These are phyloP conservation scores for Tetrapisispora fleetii DNA, from an alignment of 805 yeast genomes.

Conservation along the genomic window DNA sequence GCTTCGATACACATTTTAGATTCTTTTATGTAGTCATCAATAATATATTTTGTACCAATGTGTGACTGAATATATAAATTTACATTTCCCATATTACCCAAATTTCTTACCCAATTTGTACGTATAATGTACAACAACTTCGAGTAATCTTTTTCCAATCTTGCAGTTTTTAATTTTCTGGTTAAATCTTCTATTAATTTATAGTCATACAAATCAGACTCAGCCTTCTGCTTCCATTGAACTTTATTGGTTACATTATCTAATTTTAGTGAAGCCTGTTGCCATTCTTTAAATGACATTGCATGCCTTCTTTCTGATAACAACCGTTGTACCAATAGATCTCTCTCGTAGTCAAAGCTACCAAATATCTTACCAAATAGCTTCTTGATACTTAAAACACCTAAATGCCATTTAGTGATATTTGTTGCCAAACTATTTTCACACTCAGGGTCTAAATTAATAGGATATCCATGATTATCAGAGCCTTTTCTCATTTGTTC, in stretches of 20 bases:
- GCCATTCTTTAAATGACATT: slow-evolving; percentile 53
- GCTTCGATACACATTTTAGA: slow-evolving; percentile 41
- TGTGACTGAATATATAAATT: slow-evolving; percentile 65
- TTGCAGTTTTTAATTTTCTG: slow-evolving; percentile 46
- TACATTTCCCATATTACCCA: slow-evolving; percentile 80
- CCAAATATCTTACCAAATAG: background rate
- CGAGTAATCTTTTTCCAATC: slow-evolving; percentile 49
- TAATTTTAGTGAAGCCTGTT: slow-evolving; percentile 45
- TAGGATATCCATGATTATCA: slow-evolving; percentile 2
- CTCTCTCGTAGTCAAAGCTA: slow-evolving; percentile 21
- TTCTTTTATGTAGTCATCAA: slow-evolving; percentile 74
- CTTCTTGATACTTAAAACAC: background rate
- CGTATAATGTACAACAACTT: slow-evolving; percentile 63
- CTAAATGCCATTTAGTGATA: background rate
- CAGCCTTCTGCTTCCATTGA: slow-evolving; percentile 57
- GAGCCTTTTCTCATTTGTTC: background rate
- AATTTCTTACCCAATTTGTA: slow-evolving; percentile 72
- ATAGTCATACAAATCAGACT: slow-evolving; percentile 62
- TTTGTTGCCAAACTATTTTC: background rate
- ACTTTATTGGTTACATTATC: slow-evolving; percentile 59
- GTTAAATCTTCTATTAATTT: slow-evolving; percentile 44
- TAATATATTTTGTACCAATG: slow-evolving; percentile 73
- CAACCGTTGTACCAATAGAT: slow-evolving; percentile 29
- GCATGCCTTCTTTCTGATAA: slow-evolving; percentile 38
- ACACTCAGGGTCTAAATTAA: slow-evolving; percentile 1